phyloP scores from a whole-genome alignment of 148 eudicot species.

The Polygonum maritimum region DNA sequence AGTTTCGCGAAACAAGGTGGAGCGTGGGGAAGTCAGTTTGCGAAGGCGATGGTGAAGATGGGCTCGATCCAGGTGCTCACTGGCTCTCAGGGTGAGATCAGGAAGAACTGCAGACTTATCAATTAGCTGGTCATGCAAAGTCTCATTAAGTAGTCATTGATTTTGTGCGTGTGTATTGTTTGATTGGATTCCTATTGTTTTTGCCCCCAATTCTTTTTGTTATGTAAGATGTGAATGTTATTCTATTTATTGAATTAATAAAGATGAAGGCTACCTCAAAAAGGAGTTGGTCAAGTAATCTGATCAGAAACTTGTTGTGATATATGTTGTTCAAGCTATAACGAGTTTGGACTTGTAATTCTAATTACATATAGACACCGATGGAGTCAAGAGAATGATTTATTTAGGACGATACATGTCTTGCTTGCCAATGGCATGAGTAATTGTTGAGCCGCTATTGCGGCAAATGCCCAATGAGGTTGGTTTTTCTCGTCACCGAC shows the following conservation, averaged over 20 bases:
- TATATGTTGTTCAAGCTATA: not conserved
- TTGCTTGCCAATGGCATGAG: too few species aligned
- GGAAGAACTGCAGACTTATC: constrained; percentile 6
- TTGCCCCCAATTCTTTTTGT: too few species aligned
- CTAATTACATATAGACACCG: too few species aligned
- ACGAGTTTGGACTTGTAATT: too few species aligned
- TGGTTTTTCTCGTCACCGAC: too few species aligned
- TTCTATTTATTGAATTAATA: not conserved
- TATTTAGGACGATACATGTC: too few species aligned
- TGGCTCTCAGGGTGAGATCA: constrained; percentile 17
- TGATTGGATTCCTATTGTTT: not conserved
- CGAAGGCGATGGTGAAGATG: constrained; percentile 20
- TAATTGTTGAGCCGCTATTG: too few species aligned
- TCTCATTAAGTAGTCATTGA: not conserved
- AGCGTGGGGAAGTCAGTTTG: constrained; percentile 12
- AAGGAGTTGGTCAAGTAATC: not conserved
- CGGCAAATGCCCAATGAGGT: too few species aligned
- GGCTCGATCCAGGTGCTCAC: constrained; percentile 22
- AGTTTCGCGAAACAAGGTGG: not conserved
- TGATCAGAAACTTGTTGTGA: not conserved
- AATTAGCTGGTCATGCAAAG: not conserved
- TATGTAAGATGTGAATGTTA: not conserved
- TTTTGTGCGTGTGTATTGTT: not conserved
- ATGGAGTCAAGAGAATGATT: too few species aligned
- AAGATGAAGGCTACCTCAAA: not conserved